phyloP scores from a whole-genome alignment of 139 green algal species.

The Helicosporidium sp. region DNA sequence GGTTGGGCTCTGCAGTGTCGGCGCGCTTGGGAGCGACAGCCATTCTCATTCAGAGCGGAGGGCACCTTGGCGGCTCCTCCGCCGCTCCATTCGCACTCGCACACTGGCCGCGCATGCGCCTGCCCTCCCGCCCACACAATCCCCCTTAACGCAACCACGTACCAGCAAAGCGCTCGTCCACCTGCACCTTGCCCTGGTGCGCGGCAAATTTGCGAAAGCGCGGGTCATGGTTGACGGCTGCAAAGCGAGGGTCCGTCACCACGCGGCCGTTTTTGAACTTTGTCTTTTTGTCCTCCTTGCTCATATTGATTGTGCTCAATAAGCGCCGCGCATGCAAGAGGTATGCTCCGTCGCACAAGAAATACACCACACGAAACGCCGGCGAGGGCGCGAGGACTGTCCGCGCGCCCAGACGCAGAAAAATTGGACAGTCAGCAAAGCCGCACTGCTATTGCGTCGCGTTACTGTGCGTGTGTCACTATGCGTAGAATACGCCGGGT shows the following conservation, averaged over 20 bases:
- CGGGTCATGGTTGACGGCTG: conserved; percentile 54
- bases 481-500: too few species aligned
- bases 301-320: neutral
- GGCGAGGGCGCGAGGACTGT: too few species aligned
- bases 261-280: conserved; percentile 1
- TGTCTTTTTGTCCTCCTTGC: conserved; percentile 4
- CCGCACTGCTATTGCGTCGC: too few species aligned
- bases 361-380: too few species aligned
- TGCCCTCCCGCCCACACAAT: neutral
- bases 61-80: too few species aligned
- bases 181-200: conserved; percentile 45
- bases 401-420: too few species aligned
- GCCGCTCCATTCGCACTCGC: too few species aligned
- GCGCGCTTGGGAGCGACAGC: neutral
- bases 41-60: too few species aligned
- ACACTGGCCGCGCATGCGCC: neutral
- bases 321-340: neutral
- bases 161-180: conserved; percentile 72
- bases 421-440: too few species aligned
- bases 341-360: neutral
- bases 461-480: too few species aligned
- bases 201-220: conserved; percentile 63
- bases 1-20: neutral
- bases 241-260: conserved; percentile 50
- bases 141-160: neutral